Conservation (phyloP, 1,284 basidiomycete genomes). For the Fomes fomentarius region DNA sequence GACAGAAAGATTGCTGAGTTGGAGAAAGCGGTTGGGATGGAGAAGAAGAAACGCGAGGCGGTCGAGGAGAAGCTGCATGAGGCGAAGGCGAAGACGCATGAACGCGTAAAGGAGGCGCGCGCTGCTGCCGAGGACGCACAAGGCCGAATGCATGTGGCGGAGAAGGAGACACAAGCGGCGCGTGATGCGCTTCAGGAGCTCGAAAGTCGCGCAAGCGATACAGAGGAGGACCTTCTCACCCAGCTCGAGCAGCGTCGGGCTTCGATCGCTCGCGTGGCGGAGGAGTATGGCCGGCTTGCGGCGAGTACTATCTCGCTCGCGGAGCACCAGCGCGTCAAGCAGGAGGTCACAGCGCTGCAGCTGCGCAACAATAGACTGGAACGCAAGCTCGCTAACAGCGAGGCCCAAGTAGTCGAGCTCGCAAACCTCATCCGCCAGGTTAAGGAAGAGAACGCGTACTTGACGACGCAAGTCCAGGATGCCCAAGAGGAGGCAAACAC, state of each 20-base stretch:
- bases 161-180: constrained; percentile 38
- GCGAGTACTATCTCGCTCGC: constrained; percentile 48
- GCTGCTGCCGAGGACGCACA: constrained; percentile 39
- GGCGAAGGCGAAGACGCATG: constrained; percentile 45
- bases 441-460: constrained; percentile 53
- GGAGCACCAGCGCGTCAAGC: constrained; percentile 45
- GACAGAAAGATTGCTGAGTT: constrained; percentile 60
- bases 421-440: constrained; percentile 61
- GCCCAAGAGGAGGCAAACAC: constrained; percentile 43
- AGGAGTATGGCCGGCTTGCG: constrained; percentile 63
- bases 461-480: constrained; percentile 46
- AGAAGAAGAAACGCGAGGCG: constrained; percentile 53
- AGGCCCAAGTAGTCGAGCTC: constrained; percentile 67
- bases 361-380: constrained; percentile 56
- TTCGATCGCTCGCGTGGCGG: constrained; percentile 50
- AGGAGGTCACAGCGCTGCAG: constrained; percentile 44
- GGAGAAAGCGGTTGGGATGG: constrained; percentile 51
- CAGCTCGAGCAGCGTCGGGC: constrained; percentile 53
- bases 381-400: constrained; percentile 68
- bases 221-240: constrained; percentile 47
- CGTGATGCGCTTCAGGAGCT: constrained; percentile 30
- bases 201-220: constrained; percentile 31
- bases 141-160: constrained; percentile 38
- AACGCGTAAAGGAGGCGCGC: constrained; percentile 42
- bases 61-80: constrained; percentile 50